Evolutionary conservation across 192 early-diverging fungal genomes (phyloP).

Genomic region (Allomyces arbusculus): DNA sequence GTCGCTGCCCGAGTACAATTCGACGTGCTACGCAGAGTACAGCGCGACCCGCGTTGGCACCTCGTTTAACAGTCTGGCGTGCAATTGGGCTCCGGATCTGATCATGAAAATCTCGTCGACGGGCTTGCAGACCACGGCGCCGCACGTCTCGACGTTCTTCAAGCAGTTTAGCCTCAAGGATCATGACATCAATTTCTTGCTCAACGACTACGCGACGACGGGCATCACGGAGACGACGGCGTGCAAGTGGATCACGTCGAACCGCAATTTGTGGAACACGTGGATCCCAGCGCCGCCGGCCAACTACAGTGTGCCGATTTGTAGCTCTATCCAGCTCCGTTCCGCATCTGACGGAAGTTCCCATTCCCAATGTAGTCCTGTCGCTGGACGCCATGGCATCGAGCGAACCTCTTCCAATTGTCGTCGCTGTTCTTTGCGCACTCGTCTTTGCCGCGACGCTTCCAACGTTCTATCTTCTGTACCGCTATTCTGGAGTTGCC

Average conservation of each 20-base stretch:
- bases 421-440: neutral
- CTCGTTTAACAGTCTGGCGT: neutral
- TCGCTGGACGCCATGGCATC: neutral
- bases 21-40: neutral
- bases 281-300: neutral
- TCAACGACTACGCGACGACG: neutral
- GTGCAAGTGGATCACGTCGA: neutral
- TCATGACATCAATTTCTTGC: neutral
- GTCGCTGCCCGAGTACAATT: neutral
- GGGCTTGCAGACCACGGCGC: neutral
- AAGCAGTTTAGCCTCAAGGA: neutral
- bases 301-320: neutral
- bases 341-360: too few species aligned
- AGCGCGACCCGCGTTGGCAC: neutral
- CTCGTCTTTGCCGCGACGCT: neutral
- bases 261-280: neutral
- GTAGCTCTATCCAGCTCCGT: too few species aligned
- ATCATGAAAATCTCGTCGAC: neutral
- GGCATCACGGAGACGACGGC: neutral
- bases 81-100: neutral
- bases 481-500: too few species aligned
- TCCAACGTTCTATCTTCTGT: too few species aligned
- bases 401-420: neutral
- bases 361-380: neutral
- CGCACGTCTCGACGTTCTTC: neutral